These are phyloP conservation scores for Umbelopsis isabellina DNA, from an alignment of 192 early-diverging fungal species.

Conservation along the genomic window DNA sequence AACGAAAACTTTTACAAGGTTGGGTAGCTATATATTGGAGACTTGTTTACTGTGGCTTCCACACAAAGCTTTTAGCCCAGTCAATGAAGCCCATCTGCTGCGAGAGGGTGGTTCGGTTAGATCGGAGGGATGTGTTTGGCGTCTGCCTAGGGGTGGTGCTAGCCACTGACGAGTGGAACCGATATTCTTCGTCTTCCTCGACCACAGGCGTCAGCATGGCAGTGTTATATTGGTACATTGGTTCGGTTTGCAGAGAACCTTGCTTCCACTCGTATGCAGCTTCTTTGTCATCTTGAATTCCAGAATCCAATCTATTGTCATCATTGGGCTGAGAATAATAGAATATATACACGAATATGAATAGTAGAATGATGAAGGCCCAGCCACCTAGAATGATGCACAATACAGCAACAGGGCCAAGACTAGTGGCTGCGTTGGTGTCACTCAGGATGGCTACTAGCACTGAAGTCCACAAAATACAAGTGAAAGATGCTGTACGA, in stretches of 20 bases:
- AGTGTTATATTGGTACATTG: not conserved
- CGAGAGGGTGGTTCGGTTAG: not conserved
- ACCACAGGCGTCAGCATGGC: not conserved
- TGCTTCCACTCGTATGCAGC: constrained; percentile 7
- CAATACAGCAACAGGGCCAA: constrained; percentile 45
- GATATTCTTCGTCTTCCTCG: constrained; percentile 11
- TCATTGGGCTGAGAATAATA: constrained; percentile 26
- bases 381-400: constrained; percentile 61
- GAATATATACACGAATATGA: constrained; percentile 44
- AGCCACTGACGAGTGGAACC: not conserved
- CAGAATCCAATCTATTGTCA: constrained; percentile 16
- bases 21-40: too few species aligned
- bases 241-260: not conserved
- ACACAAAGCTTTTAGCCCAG: constrained; percentile 16
- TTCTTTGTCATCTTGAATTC: constrained; percentile 16
- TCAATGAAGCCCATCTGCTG: constrained; percentile 5
- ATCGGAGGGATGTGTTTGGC: constrained; percentile 9
- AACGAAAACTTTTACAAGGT: too few species aligned
- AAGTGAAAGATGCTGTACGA: constrained; percentile 65
- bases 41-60: not conserved
- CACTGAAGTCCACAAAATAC: constrained; percentile 70
- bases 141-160: not conserved
- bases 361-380: constrained; percentile 59
- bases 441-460: constrained; percentile 70
- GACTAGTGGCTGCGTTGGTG: constrained; percentile 38